Conservation (phyloP, 441 rosid genomes). For the Metrosideros polymorpha region DNA sequence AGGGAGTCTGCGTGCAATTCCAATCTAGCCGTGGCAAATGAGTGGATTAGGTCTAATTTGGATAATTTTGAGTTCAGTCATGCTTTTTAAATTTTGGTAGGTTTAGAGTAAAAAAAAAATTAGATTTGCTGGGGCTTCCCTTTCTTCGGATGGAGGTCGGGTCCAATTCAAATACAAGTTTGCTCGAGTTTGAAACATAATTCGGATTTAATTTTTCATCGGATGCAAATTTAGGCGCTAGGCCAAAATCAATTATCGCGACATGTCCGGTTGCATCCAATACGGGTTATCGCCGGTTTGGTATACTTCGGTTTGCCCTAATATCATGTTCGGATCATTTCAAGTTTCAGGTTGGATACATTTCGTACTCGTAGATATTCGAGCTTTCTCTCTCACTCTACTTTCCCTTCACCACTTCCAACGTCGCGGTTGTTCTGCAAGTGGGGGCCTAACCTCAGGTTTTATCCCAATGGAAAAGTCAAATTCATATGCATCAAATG, state of each 20-base stretch:
- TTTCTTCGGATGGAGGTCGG: no score
- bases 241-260: no score
- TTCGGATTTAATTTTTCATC: no score
- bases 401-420: background rate
- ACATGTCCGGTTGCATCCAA: no score
- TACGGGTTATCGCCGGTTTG: background rate
- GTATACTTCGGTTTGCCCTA: background rate
- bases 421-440: background rate
- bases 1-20: background rate
- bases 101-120: no score
- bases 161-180: no score
- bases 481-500: background rate
- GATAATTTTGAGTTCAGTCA: background rate
- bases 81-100: no score
- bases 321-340: background rate
- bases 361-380: background rate
- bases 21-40: background rate
- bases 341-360: background rate
- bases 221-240: no score
- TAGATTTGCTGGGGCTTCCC: no score
- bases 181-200: no score
- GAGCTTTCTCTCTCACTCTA: background rate
- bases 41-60: background rate
- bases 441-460: background rate
- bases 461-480: background rate